A percentile compares a stretch with the other conserved stretches of the same genome.
phyloP scores from a whole-genome alignment of 768 basidiomycete species.

The Trametes sanguinea region DNA sequence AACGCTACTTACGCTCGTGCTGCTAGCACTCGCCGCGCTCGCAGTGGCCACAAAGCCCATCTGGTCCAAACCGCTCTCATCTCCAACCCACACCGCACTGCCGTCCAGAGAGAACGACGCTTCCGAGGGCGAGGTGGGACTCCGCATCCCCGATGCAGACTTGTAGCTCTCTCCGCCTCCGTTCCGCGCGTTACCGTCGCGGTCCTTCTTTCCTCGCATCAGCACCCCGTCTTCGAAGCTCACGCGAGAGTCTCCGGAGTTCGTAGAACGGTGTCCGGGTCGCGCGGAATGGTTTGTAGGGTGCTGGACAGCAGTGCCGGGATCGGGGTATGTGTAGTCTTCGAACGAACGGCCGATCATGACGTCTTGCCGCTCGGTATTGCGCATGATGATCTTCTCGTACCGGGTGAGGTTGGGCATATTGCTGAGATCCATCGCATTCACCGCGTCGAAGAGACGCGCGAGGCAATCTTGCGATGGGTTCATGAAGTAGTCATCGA shows the following conservation, averaged over 20 bases:
- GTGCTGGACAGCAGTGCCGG: constrained; percentile 20
- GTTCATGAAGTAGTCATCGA: constrained; percentile 91
- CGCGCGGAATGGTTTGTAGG: constrained; percentile 7
- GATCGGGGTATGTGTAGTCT: constrained; percentile 31
- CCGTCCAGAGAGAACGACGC: constrained; percentile 77
- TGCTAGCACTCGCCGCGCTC: constrained; percentile 20
- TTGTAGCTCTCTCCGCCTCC: constrained; percentile 37
- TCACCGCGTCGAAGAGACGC: constrained; percentile 89
- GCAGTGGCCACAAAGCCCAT: constrained; percentile 27
- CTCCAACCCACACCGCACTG: constrained; percentile 83
- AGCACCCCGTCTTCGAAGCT: constrained; percentile 73
- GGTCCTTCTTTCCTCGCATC: constrained; percentile 34
- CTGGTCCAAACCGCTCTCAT: constrained; percentile 60
- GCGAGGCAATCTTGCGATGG: constrained; percentile 91
- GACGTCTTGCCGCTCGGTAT: constrained; percentile 88
- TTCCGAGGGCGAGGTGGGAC: constrained; percentile 63
- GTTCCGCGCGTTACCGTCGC: constrained; percentile 14
- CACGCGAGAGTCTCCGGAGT: constrained; percentile 53
- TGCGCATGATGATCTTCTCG: constrained; percentile 89
- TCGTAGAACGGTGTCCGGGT: constrained; percentile 17
- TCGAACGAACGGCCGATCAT: constrained; percentile 80
- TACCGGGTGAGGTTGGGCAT: constrained; percentile 76
- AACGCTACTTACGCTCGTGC: constrained; percentile 36
- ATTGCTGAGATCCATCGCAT: constrained; percentile 83
- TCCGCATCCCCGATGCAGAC: constrained; percentile 33